phyloP scores from a whole-genome alignment of 192 early-diverging fungal genomes.

The Paraglomus brasilianum region DNA sequence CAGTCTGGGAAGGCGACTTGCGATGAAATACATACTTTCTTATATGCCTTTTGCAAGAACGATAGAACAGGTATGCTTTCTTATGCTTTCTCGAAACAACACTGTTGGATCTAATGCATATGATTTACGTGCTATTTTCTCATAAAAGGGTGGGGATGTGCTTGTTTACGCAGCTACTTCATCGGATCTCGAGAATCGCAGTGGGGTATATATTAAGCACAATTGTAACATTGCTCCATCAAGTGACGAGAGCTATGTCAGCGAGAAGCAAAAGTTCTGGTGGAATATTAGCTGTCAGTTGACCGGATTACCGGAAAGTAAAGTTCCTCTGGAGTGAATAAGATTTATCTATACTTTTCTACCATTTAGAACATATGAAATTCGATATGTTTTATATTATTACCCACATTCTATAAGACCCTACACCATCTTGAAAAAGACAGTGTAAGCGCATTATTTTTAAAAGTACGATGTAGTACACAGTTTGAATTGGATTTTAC shows the following conservation, averaged over 20 bases:
- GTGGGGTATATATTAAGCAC: slow-evolving; percentile 13
- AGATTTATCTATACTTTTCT: too few species aligned
- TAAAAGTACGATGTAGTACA: too few species aligned
- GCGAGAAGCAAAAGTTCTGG: slow-evolving; percentile 41
- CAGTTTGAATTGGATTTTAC: too few species aligned
- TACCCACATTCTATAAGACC: too few species aligned
- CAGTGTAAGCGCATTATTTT: too few species aligned
- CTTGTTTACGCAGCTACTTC: slow-evolving; percentile 17
- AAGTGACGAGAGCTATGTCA: slow-evolving; percentile 40
- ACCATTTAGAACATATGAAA: too few species aligned
- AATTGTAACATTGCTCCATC: slow-evolving; percentile 23
- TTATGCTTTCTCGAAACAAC: background rate
- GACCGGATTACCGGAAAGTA: slow-evolving; percentile 27
- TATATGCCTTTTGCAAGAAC: slow-evolving; percentile 11
- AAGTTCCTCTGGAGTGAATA: too few species aligned
- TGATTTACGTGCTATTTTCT: background rate
- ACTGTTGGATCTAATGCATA: too few species aligned
- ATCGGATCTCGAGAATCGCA: slow-evolving; percentile 7
- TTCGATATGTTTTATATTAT: too few species aligned
- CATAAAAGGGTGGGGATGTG: slow-evolving; percentile 16
- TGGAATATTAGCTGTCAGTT: slow-evolving; percentile 38
- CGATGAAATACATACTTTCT: slow-evolving; percentile 13
- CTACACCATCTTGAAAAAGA: too few species aligned
- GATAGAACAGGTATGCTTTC: slow-evolving; percentile 5
- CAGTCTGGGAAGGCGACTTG: background rate